Conservation (phyloP, 2,329 filamentous ascomycete genomes). For the Pseudogymnoascus sp. region DNA sequence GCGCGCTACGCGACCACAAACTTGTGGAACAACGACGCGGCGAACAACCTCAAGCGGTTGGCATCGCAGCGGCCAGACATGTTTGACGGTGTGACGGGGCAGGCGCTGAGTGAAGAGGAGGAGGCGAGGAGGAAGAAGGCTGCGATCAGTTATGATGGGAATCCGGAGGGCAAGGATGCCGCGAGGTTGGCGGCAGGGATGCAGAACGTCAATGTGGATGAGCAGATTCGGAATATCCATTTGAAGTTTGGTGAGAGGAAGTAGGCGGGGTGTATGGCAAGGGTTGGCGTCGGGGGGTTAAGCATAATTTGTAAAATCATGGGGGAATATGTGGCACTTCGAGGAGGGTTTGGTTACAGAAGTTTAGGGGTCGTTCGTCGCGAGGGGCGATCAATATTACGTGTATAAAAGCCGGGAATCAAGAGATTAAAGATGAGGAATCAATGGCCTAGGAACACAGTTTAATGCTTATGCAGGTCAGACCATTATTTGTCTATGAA, state of each 20-base stretch:
- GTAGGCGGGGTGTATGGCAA: slow-evolving; percentile 10
- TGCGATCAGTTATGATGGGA: slow-evolving; percentile 59
- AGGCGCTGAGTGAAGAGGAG: slow-evolving; percentile 62
- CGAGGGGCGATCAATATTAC: neutral
- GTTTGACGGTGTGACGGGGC: slow-evolving; percentile 66
- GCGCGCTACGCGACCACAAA: slow-evolving; percentile 80
- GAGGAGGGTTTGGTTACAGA: neutral
- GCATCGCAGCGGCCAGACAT: slow-evolving; percentile 82
- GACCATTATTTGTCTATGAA: slow-evolving; percentile 7
- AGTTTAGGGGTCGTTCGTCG: neutral
- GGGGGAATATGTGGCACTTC: neutral
- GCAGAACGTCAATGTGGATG: slow-evolving; percentile 69
- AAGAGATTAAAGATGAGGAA: neutral
- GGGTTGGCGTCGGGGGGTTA: neutral
- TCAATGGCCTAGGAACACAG: neutral
- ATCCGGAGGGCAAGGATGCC: slow-evolving; percentile 51
- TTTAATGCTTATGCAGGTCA: neutral
- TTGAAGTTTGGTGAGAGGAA: slow-evolving; percentile 40
- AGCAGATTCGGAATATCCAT: slow-evolving; percentile 68
- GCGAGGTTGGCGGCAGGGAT: slow-evolving; percentile 41
- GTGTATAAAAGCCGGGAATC: slow-evolving; percentile 3
- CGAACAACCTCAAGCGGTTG: slow-evolving; percentile 90
- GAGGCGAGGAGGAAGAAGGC: slow-evolving; percentile 69
- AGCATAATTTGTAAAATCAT: slow-evolving; percentile 7
- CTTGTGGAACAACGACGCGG: slow-evolving; percentile 75